phyloP scores from a whole-genome alignment of 2,329 filamentous ascomycete species.

The Botrytis medusae region DNA sequence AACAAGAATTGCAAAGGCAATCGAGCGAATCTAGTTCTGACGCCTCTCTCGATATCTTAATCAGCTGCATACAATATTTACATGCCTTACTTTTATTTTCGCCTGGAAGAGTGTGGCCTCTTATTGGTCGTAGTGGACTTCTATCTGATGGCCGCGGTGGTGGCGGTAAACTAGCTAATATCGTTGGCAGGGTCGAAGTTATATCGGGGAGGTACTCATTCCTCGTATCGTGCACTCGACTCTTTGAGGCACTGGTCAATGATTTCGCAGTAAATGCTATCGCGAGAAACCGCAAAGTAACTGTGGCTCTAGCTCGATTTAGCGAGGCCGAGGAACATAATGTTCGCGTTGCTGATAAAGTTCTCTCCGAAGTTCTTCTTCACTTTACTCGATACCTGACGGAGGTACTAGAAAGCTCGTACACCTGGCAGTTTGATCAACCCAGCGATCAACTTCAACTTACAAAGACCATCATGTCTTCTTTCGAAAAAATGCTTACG shows the following conservation, averaged over 20 bases:
- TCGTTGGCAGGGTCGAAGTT: constrained; percentile 82
- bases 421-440: constrained; percentile 78
- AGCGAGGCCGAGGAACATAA: constrained; percentile 54
- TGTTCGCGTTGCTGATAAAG: constrained; percentile 75
- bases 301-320: constrained; percentile 50
- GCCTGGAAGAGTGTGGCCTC: constrained; percentile 86
- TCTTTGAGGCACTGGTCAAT: constrained; percentile 75
- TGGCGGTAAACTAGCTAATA: constrained; percentile 70
- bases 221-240: constrained; percentile 66
- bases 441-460: constrained; percentile 68
- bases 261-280: constrained; percentile 71
- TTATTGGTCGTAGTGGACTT: constrained; percentile 77
- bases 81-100: constrained; percentile 68
- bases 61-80: constrained; percentile 77
- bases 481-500: constrained; percentile 69
- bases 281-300: constrained; percentile 57
- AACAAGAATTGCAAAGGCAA: constrained; percentile 57
- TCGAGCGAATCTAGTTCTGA: constrained; percentile 44
- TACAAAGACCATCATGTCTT: constrained; percentile 63
- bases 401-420: constrained; percentile 82
- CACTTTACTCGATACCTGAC: constrained; percentile 74
- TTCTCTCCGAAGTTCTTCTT: constrained; percentile 68
- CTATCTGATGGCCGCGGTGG: constrained; percentile 72
- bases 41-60: constrained; percentile 59
- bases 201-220: constrained; percentile 75